Evolutionary conservation across 106 monocot species (phyloP).

Genomic region (Allium fistulosum): DNA sequence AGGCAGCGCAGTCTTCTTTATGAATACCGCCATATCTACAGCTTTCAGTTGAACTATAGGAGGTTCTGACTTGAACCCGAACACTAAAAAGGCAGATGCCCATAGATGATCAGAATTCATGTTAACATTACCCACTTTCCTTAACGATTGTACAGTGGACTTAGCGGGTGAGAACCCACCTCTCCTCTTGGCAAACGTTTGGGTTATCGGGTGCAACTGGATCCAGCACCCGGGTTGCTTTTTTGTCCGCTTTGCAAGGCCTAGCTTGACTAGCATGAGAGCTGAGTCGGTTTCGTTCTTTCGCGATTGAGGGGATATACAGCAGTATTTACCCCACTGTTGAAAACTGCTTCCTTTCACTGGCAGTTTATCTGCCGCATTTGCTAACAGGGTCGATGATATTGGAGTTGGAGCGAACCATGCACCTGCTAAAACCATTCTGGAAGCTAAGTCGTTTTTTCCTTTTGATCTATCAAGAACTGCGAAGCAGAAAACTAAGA

Average conservation of each 20-base stretch:
- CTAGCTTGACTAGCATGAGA: constrained; percentile 51
- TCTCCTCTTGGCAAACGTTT: constrained; percentile 42
- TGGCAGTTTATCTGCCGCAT: constrained; percentile 33
- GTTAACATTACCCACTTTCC: constrained; percentile 20
- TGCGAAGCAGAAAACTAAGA: constrained; percentile 42
- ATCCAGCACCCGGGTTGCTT: constrained; percentile 53
- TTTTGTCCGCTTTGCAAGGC: constrained; percentile 34
- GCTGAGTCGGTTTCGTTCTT: constrained; percentile 53
- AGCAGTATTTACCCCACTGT: constrained; percentile 32
- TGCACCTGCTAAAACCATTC: constrained; percentile 42
- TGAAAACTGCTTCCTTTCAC: constrained; percentile 22
- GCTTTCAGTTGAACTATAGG: constrained; percentile 68
- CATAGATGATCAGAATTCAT: constrained; percentile 63
- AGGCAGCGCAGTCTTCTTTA: constrained; percentile 67
- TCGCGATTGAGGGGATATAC: constrained; percentile 26
- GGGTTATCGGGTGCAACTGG: constrained; percentile 70
- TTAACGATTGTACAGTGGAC: constrained; percentile 44
- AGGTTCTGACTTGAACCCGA: constrained; percentile 89
- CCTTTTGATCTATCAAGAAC: constrained; percentile 28
- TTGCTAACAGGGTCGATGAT: constrained; percentile 38
- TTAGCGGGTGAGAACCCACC: constrained; percentile 45
- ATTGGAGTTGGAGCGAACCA: constrained; percentile 62
- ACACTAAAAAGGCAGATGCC: constrained; percentile 79
- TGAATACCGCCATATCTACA: constrained; percentile 65
- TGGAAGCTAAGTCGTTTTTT: constrained; percentile 26